These are phyloP conservation scores for Albugo laibachii DNA, from an alignment of 352 stramenopile species.

Conservation along the genomic window DNA sequence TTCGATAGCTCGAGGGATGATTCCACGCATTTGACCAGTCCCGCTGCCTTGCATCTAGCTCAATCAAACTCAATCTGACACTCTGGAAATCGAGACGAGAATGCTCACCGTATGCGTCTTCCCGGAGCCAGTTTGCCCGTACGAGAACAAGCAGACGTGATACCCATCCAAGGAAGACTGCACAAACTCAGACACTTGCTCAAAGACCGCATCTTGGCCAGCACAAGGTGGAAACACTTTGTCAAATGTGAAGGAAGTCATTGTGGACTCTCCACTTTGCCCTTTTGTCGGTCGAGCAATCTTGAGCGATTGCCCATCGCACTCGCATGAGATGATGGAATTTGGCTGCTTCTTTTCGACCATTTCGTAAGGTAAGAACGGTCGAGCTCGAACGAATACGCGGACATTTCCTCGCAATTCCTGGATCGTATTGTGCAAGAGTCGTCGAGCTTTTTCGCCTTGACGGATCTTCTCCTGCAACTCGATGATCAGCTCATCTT, in stretches of 20 bases:
- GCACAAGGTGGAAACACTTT: constrained; percentile 88
- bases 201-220: constrained; percentile 90
- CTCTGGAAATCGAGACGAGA: neutral
- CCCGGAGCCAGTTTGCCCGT: constrained; percentile 87
- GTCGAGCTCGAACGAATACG: constrained; percentile 89
- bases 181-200: constrained; percentile 94
- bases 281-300: constrained; percentile 26
- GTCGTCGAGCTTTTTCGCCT: constrained; percentile 66
- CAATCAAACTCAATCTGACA: too few species aligned
- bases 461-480: constrained; percentile 56
- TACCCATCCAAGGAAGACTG: constrained; percentile 94
- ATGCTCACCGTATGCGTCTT: constrained; percentile 86
- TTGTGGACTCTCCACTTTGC: constrained; percentile 17
- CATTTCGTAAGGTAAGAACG: constrained; percentile 71
- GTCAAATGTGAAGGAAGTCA: constrained; percentile 88
- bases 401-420: constrained; percentile 97
- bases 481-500: constrained; percentile 42
- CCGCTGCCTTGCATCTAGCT: constrained; percentile 92
- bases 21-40: constrained; percentile 88
- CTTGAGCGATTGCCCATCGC: constrained; percentile 46
- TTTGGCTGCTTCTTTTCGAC: constrained; percentile 16
- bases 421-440: constrained; percentile 98
- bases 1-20: constrained; percentile 94
- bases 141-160: constrained; percentile 92
- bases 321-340: constrained; percentile 41